phyloP scores from a whole-genome alignment of 768 basidiomycete species.

The Psilocybe cyanescens region DNA sequence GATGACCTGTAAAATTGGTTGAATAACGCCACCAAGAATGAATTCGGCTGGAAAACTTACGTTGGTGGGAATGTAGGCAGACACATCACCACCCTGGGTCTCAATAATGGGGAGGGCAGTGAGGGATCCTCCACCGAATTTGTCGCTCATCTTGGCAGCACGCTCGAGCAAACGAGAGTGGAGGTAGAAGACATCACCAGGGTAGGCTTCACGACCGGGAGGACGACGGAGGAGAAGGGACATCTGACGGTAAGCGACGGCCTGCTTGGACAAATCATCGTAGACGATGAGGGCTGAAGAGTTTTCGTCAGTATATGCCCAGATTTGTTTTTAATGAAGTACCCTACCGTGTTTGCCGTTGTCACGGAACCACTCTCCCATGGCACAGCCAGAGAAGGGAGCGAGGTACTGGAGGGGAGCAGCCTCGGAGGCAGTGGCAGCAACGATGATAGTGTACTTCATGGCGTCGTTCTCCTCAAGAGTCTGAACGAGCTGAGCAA shows the following conservation, averaged over 20 bases:
- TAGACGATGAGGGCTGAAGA: conserved; percentile 91
- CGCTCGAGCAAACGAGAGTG: conserved; percentile 99
- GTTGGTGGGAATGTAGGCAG: conserved; percentile 97
- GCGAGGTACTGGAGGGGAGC: conserved; percentile 99
- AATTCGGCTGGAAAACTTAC: conserved; percentile 41
- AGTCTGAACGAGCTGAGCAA: conserved; percentile 99
- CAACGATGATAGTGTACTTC: conserved; percentile 99
- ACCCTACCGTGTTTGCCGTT: conserved; percentile 96
- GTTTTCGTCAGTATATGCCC: conserved; percentile 13
- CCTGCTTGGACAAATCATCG: conserved; percentile 99
- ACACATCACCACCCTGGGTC: conserved; percentile 99
- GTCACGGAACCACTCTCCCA: conserved; percentile 99
- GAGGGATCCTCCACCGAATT: conserved; percentile 97
- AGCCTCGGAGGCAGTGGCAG: conserved; percentile 98
- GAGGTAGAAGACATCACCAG: conserved; percentile 99
- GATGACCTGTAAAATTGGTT: conserved; percentile 70
- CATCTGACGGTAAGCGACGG: conserved; percentile 99
- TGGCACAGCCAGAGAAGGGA: conserved; percentile 99
- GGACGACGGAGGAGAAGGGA: conserved; percentile 99
- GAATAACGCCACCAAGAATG: background rate
- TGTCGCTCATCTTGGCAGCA: conserved; percentile 99
- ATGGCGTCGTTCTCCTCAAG: conserved; percentile 99
- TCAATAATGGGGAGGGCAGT: conserved; percentile 99
- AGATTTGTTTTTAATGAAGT: background rate
- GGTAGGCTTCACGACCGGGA: conserved; percentile 99